Evolutionary conservation across 441 rosid genomes (phyloP), one percentile per base, ranked within the genome.

Genomic region (Arabidopsis lyrata): DNA sequence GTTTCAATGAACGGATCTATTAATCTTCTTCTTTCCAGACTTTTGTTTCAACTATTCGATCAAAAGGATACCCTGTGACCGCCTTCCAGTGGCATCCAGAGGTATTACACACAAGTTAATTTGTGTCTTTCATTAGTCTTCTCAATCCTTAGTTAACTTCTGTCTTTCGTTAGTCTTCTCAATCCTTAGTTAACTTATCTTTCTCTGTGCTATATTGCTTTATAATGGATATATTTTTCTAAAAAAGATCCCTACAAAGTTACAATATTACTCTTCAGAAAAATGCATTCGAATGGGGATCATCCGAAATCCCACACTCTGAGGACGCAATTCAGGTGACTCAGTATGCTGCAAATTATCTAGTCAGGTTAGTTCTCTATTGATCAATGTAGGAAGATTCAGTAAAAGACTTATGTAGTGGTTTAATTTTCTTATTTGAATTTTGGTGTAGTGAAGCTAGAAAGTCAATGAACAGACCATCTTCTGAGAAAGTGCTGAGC

Each of bases 21-120:
- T 20, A 2, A 20, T 20, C 29, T 22, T 22, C 5, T 50, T 39
- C 31, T 6, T 5, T 50, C 66, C 84, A 90, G 98, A 87, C 76
- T n/a, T 93, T 90, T 84, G 96, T 93, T 77, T 91, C 97, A 61
- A 91, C 97, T 2, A 93, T 83, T n/a, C 87, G 86, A 80, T 90
- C 97, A 1, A 69, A 62, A 67, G 70, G 10, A 76, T 93, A 91
- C 77, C 98, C 97, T 1, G 84, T 93, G 66, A 88, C 95, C 34
- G 98, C 84, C 66, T 87, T 93, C 82, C 98, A 93, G 35, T 93
- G 98, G 96, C 97, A 93, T 80, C 97, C 97, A 5, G 97, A 93
- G 96, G 97, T 91, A 85, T 12, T 63, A 47, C 32, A 53, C 39
- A 50, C 35, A n/a, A 70, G n/a, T 22, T 5, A 35, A 34, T n/a